phyloP scores from a whole-genome alignment of 2,329 filamentous ascomycete species.

The Aureobasidium lini region DNA sequence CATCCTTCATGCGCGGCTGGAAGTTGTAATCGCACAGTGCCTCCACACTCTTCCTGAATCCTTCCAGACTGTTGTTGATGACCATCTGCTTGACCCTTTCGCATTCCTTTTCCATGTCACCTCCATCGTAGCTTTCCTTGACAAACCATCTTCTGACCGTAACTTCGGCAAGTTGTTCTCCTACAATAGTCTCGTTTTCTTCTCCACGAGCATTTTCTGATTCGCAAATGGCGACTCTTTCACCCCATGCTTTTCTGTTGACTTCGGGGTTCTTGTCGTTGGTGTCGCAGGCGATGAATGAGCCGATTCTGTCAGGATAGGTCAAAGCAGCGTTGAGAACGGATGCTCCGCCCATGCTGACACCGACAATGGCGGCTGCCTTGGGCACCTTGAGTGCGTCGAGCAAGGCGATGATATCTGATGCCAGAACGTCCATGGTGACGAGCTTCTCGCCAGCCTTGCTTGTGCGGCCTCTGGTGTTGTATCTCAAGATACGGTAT shows the following conservation, averaged over 20 bases:
- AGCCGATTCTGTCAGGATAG: conserved; percentile 51
- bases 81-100: conserved; percentile 62
- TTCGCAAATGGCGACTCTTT: conserved; percentile 63
- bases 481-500: conserved; percentile 69
- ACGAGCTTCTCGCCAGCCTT: conserved; percentile 33
- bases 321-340: conserved; percentile 64
- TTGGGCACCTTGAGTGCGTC: conserved; percentile 60
- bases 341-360: conserved; percentile 75
- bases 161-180: conserved; percentile 54
- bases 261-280: conserved; percentile 63
- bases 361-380: conserved; percentile 63
- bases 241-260: conserved; percentile 73
- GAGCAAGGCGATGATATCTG: conserved; percentile 60
- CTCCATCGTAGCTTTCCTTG: conserved; percentile 48
- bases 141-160: conserved; percentile 75
- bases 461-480: conserved; percentile 60
- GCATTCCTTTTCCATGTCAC: conserved; percentile 43
- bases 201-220: conserved; percentile 36
- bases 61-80: conserved; percentile 58
- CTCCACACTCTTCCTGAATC: conserved; percentile 60
- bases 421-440: conserved; percentile 56
- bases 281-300: conserved; percentile 71
- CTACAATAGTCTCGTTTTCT: conserved; percentile 51
- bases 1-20: conserved; percentile 46
- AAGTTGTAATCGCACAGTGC: conserved; percentile 68